A percentile compares a stretch with the other conserved stretches of the same genome.
phyloP scores from a whole-genome alignment of 1,284 basidiomycete genomes.

The Sanghuangporus sanghuang region DNA sequence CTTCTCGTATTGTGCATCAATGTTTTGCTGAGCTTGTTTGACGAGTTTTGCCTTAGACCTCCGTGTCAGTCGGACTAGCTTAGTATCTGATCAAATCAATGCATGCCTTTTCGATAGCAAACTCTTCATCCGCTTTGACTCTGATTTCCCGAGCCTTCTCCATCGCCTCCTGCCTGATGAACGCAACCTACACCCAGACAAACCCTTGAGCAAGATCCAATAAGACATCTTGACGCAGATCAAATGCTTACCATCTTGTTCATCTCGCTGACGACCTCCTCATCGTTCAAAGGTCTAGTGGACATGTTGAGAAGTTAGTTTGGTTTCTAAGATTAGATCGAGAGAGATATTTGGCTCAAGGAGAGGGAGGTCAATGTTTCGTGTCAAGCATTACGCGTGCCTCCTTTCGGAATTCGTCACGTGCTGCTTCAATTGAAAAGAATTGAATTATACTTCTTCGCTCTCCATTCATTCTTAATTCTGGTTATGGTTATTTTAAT shows the following conservation, averaged over 20 bases:
- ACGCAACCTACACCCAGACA: slow-evolving; percentile 63
- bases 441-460: background rate
- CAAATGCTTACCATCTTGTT: slow-evolving; percentile 86
- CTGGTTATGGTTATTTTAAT: background rate
- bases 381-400: background rate
- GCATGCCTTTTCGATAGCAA: slow-evolving; percentile 90
- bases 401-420: background rate
- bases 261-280: slow-evolving; percentile 95
- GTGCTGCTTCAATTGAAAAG: background rate
- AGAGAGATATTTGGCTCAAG: background rate
- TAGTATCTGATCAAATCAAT: background rate
- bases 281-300: slow-evolving; percentile 81
- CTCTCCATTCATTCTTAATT: slow-evolving; percentile 4
- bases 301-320: slow-evolving; percentile 38
- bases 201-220: background rate
- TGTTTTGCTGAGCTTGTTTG: slow-evolving; percentile 88
- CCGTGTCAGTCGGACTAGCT: background rate
- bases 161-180: slow-evolving; percentile 94
- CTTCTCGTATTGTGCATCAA: slow-evolving; percentile 91
- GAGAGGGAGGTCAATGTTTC: background rate
- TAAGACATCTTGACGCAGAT: background rate
- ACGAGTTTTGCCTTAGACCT: slow-evolving; percentile 82
- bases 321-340: background rate
- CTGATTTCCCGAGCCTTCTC: slow-evolving; percentile 97
- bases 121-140: slow-evolving; percentile 96